These are phyloP conservation scores for Usnea hakonensis DNA, from an alignment of 495 filamentous ascomycete genomes.

Conservation along the genomic window DNA sequence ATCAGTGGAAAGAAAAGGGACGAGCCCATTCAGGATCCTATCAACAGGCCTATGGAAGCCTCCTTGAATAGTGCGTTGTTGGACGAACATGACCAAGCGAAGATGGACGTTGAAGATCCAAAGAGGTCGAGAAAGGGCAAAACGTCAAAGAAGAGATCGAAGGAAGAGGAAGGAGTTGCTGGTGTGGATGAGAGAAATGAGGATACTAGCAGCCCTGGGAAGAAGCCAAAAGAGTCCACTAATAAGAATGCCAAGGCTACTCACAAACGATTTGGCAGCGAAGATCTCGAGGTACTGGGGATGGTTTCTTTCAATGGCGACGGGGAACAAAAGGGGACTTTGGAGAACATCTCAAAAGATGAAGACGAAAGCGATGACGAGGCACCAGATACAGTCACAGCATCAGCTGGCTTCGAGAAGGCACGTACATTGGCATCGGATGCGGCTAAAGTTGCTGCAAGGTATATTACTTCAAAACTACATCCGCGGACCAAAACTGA, in stretches of 20 bases:
- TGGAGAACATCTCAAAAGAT: background rate
- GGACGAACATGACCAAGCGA: background rate
- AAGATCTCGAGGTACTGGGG: slow-evolving; percentile 4
- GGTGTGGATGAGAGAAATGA: background rate
- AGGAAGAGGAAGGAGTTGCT: background rate
- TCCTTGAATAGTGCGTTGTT: background rate
- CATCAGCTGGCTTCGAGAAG: slow-evolving; percentile 15
- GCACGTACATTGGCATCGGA: slow-evolving; percentile 12
- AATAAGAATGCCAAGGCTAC: background rate
- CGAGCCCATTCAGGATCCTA: background rate
- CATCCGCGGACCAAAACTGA: slow-evolving; percentile 40
- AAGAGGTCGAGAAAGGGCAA: background rate
- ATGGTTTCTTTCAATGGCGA: slow-evolving; percentile 5
- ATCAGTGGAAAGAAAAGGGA: background rate
- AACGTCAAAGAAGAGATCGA: background rate
- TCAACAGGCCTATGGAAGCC: background rate
- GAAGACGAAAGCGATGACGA: slow-evolving; percentile 24
- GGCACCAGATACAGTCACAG: slow-evolving; percentile 26
- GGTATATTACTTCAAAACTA: background rate
- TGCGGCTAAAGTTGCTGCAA: slow-evolving; percentile 11
- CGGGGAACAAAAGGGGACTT: background rate
- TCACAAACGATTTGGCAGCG: slow-evolving; percentile 8
- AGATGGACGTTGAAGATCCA: background rate
- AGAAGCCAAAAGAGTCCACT: background rate
- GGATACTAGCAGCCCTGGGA: background rate